Evolutionary conservation across 768 basidiomycete genomes (phyloP).

Genomic region (Russula sp.): DNA sequence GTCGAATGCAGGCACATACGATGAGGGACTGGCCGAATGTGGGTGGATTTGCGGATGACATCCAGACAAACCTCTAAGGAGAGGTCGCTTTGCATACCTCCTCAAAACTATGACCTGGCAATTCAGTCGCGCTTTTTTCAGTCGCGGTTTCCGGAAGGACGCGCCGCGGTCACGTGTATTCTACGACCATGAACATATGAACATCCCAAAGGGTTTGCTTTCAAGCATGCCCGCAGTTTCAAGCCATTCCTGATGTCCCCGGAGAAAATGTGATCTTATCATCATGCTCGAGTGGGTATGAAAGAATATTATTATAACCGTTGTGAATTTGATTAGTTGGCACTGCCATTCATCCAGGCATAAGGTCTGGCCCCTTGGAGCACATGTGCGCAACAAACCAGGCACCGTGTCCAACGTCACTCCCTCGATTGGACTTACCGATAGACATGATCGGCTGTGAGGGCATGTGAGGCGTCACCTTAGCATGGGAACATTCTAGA

Average conservation of each 20-base stretch:
- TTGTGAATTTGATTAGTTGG: conserved; percentile 1
- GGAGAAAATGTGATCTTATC: background rate
- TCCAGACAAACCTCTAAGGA: background rate
- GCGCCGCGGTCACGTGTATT: conserved; percentile 25
- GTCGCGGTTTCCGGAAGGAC: background rate
- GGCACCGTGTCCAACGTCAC: background rate
- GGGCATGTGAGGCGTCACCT: conserved; percentile 45
- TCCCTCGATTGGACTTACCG: conserved; percentile 48
- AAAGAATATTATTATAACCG: conserved; percentile 10
- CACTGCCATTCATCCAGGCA: conserved; percentile 1
- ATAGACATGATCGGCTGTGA: conserved; percentile 80
- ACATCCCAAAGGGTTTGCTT: background rate
- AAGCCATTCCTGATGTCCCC: background rate
- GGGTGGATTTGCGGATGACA: conserved; percentile 27
- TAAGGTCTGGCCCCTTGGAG: background rate
- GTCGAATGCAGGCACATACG: conserved; percentile 30
- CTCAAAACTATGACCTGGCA: too few species aligned
- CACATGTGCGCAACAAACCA: conserved; percentile 4
- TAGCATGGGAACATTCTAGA: conserved; percentile 27
- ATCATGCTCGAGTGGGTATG: background rate
- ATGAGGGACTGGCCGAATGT: conserved; percentile 37
- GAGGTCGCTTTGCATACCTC: too few species aligned
- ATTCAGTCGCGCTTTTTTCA: too few species aligned
- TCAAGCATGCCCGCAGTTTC: background rate
- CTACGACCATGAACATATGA: background rate